Conservation (phyloP, 139 green algal species). For the Tetratostichococcus sp. region DNA sequence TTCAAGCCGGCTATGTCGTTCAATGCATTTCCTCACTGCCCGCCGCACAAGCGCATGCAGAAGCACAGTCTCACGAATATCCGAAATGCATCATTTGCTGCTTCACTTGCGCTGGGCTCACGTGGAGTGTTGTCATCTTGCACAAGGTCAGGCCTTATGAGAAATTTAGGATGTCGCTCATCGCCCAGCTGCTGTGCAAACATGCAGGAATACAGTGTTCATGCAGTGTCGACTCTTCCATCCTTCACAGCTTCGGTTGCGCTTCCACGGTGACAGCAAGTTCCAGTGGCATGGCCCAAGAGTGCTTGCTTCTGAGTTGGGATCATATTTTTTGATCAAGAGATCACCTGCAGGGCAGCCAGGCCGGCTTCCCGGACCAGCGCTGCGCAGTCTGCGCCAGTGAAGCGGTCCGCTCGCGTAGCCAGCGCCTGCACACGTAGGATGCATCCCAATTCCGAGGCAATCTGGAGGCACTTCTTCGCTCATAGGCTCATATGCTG, state of each 20-base stretch:
- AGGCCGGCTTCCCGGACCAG: constrained; percentile 60
- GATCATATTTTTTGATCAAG: no score
- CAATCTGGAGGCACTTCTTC: no score
- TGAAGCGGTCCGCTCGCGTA: constrained; percentile 37
- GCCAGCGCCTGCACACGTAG: constrained; percentile 32
- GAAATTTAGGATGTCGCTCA: neutral
- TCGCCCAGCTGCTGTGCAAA: no score
- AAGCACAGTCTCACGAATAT: no score
- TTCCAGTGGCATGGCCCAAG: neutral
- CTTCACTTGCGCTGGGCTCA: neutral
- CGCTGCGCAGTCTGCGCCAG: constrained; percentile 60
- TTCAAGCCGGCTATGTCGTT: neutral
- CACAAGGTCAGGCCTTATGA: neutral
- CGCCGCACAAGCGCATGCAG: no score
- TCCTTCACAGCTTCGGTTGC: no score
- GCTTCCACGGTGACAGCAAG: neutral
- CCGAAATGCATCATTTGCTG: no score
- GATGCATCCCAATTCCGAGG: no score
- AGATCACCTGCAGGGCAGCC: constrained; percentile 57
- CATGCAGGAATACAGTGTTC: no score
- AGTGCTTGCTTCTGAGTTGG: no score
- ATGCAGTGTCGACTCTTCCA: no score
- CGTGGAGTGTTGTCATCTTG: neutral
- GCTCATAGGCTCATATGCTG: no score
- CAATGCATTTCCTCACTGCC: neutral